These are phyloP conservation scores for Solanum corneliomulleri DNA, from an alignment of 257 asterid species.

Conservation along the genomic window DNA sequence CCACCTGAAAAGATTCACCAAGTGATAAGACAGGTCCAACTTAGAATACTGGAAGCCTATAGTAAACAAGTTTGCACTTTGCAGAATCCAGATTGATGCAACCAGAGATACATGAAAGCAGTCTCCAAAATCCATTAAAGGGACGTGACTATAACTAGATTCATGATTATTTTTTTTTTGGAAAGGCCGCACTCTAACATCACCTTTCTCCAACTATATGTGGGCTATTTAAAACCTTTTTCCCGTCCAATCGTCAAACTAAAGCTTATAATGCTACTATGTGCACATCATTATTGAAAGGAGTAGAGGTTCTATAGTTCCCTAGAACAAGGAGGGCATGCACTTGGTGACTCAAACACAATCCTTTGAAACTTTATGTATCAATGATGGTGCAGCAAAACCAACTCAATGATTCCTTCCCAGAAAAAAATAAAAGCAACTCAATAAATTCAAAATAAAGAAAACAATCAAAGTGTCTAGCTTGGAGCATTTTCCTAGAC, in stretches of 20 bases:
- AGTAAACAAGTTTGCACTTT: background rate
- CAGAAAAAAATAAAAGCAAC: background rate
- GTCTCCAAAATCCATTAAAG: background rate
- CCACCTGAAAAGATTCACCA: conserved; percentile 35
- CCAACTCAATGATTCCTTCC: background rate
- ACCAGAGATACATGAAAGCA: background rate
- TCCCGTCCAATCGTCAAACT: background rate
- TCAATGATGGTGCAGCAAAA: background rate
- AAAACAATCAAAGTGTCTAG: background rate
- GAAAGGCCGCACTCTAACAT: background rate
- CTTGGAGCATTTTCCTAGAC: background rate
- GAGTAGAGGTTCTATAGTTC: background rate
- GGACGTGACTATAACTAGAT: background rate
- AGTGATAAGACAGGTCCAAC: background rate
- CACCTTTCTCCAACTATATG: background rate
- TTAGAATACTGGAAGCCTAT: background rate
- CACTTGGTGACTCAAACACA: background rate
- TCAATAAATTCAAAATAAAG: background rate
- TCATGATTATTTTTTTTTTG: background rate
- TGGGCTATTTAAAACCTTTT: background rate
- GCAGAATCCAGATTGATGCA: background rate
- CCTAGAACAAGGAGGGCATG: background rate
- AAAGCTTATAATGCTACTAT: background rate
- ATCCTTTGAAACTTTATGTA: background rate
- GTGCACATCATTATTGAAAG: background rate